Base-by-base conservation (phyloP, 176 grass and related monocot genomes). In the Ampelocalamus luodianensis region DNA sequence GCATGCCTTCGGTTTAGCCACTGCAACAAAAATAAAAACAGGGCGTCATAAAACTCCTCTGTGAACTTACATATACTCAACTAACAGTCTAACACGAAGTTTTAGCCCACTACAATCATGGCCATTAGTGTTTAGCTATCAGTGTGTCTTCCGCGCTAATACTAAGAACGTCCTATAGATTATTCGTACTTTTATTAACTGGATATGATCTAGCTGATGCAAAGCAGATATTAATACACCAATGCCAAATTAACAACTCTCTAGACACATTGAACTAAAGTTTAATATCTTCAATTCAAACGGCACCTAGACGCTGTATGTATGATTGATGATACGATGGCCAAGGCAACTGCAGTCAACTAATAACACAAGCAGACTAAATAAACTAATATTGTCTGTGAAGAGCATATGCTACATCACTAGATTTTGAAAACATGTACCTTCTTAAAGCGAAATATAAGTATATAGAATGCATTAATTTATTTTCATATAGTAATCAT, bases 1-100 rank as follows among this genome's bases (percentile, higher is more conserved):
- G 92, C 97, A 68, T 91, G 74, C 85, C 97, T 94, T 85, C 93
- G 92, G 78, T 53, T 94, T 77, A 96, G 43, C 97, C 97, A 99
- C 97, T 99, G 83, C 64, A 84, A 82, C 32, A 78, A 26, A 87
- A 80, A 60, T 29, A 64, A 68, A 56, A 23, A 34, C 23, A 82
- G 77, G 38, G 24, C 26, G 34, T n/a, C 42, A 22, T 40, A 6
- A 76, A 50, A 40, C 12, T 32, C 78, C 18, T 26, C 15, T 37
- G 50, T 68, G 11, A 84, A 66, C 40, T n/a, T 40, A 64, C 27
- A 84, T 63, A 54, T 71, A 18, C 29, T 46, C 40, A 79, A 37
- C 23, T 22, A n/a, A 62, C 17, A 12, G 74, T 3, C 44, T 12
- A 45, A 45, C 44, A 45, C 0, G 42, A 51, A 42, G 58, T 60